These are phyloP conservation scores for Wickerhamiella parazyma DNA, from an alignment of 805 yeast species.

Conservation along the genomic window DNA sequence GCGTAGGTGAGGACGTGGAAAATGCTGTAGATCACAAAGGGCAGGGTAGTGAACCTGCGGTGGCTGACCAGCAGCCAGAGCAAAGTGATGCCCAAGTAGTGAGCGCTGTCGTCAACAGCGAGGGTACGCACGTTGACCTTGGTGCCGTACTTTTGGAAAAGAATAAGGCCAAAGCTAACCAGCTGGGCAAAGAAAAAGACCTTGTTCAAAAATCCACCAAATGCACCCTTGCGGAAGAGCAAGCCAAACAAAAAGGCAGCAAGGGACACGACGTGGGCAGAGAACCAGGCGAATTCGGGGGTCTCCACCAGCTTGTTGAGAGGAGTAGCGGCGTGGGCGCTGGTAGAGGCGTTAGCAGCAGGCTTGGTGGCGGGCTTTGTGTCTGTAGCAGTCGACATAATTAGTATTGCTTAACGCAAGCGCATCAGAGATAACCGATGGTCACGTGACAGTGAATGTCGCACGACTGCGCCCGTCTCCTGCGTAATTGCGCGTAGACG, in stretches of 20 bases:
- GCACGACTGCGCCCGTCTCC: too few species aligned
- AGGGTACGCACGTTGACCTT: conserved; percentile 19
- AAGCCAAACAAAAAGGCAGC: conserved; percentile 12
- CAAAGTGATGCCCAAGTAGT: conserved; percentile 48
- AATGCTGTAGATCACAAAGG: conserved; percentile 62
- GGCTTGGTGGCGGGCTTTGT: not conserved
- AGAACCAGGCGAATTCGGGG: conserved; percentile 22
- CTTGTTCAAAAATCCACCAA: conserved; percentile 40
- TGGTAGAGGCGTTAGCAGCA: not conserved
- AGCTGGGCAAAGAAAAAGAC: conserved; percentile 49
- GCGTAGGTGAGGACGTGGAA: conserved; percentile 71
- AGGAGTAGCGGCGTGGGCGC: conserved; percentile 1
- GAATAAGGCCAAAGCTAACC: conserved; percentile 62
- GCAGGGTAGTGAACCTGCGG: conserved; percentile 48
- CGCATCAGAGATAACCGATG: not conserved
- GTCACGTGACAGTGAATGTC: not conserved
- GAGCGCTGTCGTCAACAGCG: conserved; percentile 53
- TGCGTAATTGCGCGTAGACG: too few species aligned
- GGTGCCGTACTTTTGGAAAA: conserved; percentile 40
- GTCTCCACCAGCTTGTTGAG: conserved; percentile 14
- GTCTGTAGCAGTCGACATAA: not conserved
- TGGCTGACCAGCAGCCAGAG: conserved; percentile 48
- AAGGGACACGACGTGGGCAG: conserved; percentile 17
- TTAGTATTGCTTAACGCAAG: not conserved
- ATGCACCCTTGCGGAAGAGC: conserved; percentile 18